Evolutionary conservation across 2,329 filamentous ascomycete species (phyloP), one percentile per base, ranked within the genome.

Genomic region (Penicillium decumbens): DNA sequence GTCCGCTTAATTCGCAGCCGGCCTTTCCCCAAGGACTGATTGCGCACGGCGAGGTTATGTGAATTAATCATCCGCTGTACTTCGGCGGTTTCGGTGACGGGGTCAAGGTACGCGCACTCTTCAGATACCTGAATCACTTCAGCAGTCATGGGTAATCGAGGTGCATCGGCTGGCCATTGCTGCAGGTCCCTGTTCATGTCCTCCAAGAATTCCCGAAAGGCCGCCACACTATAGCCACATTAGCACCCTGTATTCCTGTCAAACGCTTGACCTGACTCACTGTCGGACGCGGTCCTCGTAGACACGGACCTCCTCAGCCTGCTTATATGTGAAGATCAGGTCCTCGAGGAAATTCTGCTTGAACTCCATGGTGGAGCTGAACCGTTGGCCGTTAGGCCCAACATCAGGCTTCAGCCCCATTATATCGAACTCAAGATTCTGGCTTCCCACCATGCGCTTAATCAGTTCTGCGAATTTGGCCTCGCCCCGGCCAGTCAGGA

Each of bases 51-150:
- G 20, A 62, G 49, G 67, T 97, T 98, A 75, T 97, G 92, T 18
- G 80, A 77, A 65, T 95, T 92, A 72, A 97, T 85, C 77, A 96
- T 85, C 58, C 86, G 84, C 71, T 96, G 91, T 12, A 97, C 82
- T 67, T 92, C 86, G 13, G 87, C 84, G 30, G 91, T 80, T 72
- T 96, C 91, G 15, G 80, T 76, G 29, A 90, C 80, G 1, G 90
- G 89, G 57, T 93, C 84, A 29, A 96, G 80, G 43, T 77, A 82
- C 5, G 82, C 87, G 25, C 83, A 81, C 50, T 82, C 79, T 65
- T 96, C 90, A 3, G 83, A 79, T 12, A 98, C 91, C 64, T 92
- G 89, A 20, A 97, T 80, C 18, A 97, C 90, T 65, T 95, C 89
- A 29, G 86, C 83, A 7, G 68, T 75, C 54, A 97, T 84, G 0